phyloP scores from a whole-genome alignment of 192 early-diverging fungal species.

The Coemansia sp. region DNA sequence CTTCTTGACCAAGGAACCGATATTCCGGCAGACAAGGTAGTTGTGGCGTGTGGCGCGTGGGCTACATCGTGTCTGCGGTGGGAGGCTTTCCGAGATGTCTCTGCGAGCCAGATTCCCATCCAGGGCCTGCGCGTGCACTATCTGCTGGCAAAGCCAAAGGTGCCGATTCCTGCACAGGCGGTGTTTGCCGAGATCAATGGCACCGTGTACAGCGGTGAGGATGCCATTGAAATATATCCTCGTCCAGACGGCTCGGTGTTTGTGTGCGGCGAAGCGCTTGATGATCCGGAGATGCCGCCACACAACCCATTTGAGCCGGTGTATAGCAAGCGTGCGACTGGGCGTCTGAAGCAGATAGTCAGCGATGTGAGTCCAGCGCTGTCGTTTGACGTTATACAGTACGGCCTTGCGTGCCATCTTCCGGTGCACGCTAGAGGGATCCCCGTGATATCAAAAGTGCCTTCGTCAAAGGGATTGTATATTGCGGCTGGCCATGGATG shows the following conservation, averaged over 20 bases:
- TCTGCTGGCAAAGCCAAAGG: slow-evolving; percentile 39
- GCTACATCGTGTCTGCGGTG: slow-evolving; percentile 45
- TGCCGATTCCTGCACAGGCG: slow-evolving; percentile 39
- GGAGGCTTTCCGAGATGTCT: slow-evolving; percentile 54
- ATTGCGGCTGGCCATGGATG: slow-evolving; percentile 54
- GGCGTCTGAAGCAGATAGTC: slow-evolving; percentile 51
- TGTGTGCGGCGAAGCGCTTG: slow-evolving; percentile 54
- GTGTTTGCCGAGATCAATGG: slow-evolving; percentile 57
- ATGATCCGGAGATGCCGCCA: slow-evolving; percentile 53
- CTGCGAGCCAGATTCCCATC: slow-evolving; percentile 54
- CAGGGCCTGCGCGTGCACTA: slow-evolving; percentile 54
- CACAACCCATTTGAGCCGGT: slow-evolving; percentile 54
- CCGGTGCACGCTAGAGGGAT: slow-evolving; percentile 51
- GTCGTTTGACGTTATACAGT: slow-evolving; percentile 42
- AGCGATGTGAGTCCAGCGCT: slow-evolving; percentile 42
- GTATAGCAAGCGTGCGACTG: slow-evolving; percentile 47
- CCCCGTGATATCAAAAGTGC: slow-evolving; percentile 49
- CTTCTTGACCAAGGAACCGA: slow-evolving; percentile 38
- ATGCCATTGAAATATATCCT: slow-evolving; percentile 54
- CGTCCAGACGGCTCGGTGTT: slow-evolving; percentile 52
- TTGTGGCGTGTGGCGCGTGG: slow-evolving; percentile 54
- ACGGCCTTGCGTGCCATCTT: slow-evolving; percentile 48
- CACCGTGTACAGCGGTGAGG: slow-evolving; percentile 53
- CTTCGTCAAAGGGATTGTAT: slow-evolving; percentile 37
- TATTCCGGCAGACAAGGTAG: slow-evolving; percentile 49